A percentile compares a stretch with the other conserved stretches of the same genome.
phyloP scores from a whole-genome alignment of 2,329 filamentous ascomycete species.

The Bipolaris cookei region DNA sequence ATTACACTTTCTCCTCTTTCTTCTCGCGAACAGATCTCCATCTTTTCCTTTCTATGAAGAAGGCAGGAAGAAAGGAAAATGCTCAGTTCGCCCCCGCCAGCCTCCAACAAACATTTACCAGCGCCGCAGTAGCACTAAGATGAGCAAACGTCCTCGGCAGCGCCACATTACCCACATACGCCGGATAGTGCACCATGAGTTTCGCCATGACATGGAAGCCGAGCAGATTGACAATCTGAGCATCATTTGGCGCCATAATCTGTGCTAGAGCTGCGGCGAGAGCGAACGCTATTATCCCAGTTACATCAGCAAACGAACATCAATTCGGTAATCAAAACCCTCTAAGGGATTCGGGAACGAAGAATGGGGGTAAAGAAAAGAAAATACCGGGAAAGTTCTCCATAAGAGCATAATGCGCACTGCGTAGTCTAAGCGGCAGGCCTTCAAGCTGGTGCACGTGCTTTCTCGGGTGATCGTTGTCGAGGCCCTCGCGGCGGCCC shows the following conservation, averaged over 20 bases:
- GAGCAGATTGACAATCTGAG: conserved; percentile 31
- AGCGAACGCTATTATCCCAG: conserved; percentile 19
- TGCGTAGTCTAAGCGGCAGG: conserved; percentile 27
- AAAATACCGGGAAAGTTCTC: conserved; percentile 31
- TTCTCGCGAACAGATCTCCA: background rate
- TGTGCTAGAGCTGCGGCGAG: conserved; percentile 31
- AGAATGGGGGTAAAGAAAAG: background rate
- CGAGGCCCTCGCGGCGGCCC: conserved; percentile 24
- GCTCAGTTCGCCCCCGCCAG: conserved; percentile 22
- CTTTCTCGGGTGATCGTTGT: conserved; percentile 27
- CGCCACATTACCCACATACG: conserved; percentile 28
- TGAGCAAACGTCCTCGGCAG: conserved; percentile 26
- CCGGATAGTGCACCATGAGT: conserved; percentile 29
- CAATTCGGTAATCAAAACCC: background rate
- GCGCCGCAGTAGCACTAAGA: conserved; percentile 29
- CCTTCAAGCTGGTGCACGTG: conserved; percentile 21
- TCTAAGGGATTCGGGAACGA: background rate
- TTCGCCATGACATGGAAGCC: conserved; percentile 34
- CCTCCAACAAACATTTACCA: conserved; percentile 34
- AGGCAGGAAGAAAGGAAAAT: no score
- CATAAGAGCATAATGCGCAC: conserved; percentile 32
- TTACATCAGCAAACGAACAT: background rate
- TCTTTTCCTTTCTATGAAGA: no score
- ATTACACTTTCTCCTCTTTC: no score
- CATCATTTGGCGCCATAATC: conserved; percentile 27